Percentiles rank a stretch among this genome's conserved stretches.
phyloP scores from a whole-genome alignment of 176 grass and related monocot species.

The Raddia distichophylla region DNA sequence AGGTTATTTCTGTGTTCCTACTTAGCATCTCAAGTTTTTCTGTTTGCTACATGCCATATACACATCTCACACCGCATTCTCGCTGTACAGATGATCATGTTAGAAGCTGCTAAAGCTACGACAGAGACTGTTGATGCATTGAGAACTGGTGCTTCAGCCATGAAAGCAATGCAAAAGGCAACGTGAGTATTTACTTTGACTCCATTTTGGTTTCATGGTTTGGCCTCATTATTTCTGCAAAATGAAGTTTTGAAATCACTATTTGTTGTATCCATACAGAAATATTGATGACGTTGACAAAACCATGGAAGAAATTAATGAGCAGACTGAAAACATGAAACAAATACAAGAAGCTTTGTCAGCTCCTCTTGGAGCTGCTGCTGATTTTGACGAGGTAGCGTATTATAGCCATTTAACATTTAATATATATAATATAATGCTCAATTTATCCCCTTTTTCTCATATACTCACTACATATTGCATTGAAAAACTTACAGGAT shows the following conservation, averaged over 20 bases:
- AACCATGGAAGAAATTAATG: slow-evolving; percentile 91
- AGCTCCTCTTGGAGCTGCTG: slow-evolving; percentile 69
- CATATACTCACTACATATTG: not conserved
- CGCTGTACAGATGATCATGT: slow-evolving; percentile 68
- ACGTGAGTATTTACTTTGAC: slow-evolving; percentile 51
- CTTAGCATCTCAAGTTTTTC: not conserved
- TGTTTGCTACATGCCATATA: not conserved
- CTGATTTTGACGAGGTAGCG: slow-evolving; percentile 78
- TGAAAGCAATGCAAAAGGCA: slow-evolving; percentile 89
- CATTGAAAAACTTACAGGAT: slow-evolving; percentile 50
- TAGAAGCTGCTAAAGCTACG: slow-evolving; percentile 84
- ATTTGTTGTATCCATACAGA: slow-evolving; percentile 39
- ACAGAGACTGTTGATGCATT: slow-evolving; percentile 87
- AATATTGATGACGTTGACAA: slow-evolving; percentile 90
- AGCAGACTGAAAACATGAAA: slow-evolving; percentile 94
- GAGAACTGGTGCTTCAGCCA: slow-evolving; percentile 80
- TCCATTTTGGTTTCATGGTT: slow-evolving; percentile 19
- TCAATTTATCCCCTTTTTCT: not conserved
- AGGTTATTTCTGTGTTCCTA: slow-evolving; percentile 41
- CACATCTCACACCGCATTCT: not conserved
- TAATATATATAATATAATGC: slow-evolving; percentile 1
- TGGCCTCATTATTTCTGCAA: not conserved
- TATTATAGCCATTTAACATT: not conserved
- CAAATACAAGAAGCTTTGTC: slow-evolving; percentile 91
- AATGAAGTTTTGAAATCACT: slow-evolving; percentile 4